Conservation (phyloP, 768 basidiomycete genomes). For the Cyclocybe aegerita region DNA sequence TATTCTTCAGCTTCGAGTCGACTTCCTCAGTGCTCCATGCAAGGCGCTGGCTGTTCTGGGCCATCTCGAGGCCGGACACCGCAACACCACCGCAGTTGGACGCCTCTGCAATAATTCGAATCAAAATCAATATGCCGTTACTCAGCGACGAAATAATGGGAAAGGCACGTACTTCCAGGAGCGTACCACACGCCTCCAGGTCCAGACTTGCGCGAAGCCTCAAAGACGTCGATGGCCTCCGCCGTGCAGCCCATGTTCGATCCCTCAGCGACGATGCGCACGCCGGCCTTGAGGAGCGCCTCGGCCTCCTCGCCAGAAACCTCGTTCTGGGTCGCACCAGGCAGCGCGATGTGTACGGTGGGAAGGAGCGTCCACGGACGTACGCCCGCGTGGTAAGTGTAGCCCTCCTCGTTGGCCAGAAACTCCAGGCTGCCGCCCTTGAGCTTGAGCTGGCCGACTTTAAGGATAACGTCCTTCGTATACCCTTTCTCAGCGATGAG, state of each 20-base stretch:
- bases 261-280: constrained; percentile 72
- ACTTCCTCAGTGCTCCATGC: constrained; percentile 64
- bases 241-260: constrained; percentile 78
- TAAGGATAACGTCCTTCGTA: constrained; percentile 52
- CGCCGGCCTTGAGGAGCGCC: constrained; percentile 66
- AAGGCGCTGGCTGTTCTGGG: constrained; percentile 70
- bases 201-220: constrained; percentile 53
- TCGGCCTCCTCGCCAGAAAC: constrained; percentile 68
- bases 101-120: constrained; percentile 39
- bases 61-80: constrained; percentile 79
- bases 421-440: constrained; percentile 48
- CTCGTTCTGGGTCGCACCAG: constrained; percentile 73
- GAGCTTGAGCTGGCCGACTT: constrained; percentile 54
- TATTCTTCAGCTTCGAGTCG: constrained; percentile 65
- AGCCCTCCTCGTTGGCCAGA: constrained; percentile 33
- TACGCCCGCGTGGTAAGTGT: constrained; percentile 53
- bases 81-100: constrained; percentile 76
- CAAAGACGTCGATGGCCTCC: constrained; percentile 73
- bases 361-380: constrained; percentile 69
- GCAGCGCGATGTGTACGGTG: constrained; percentile 66
- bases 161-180: constrained; percentile 55
- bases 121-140: constrained; percentile 3
- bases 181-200: constrained; percentile 63
- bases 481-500: constrained; percentile 60
- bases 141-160: background rate